Evolutionary conservation across 352 stramenopile species (phyloP), one percentile per base, ranked within the genome.

Genomic region (Pythium aquatile): DNA sequence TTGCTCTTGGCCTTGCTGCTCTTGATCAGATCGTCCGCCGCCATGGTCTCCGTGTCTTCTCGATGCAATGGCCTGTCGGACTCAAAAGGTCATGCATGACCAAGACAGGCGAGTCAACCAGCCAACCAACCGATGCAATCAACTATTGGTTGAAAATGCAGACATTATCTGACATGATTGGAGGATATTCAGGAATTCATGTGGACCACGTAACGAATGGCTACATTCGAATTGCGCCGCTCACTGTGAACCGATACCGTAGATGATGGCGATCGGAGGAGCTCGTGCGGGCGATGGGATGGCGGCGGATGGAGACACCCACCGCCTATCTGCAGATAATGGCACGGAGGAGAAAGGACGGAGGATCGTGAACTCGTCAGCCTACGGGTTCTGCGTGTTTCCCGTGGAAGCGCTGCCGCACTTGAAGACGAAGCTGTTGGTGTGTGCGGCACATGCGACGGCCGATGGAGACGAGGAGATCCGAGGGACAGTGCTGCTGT

Each of bases 371-470:
- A 88, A 91, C 68, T 87, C 78, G 49, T 91, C 82, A n/a, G 79
- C 79, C 8, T 91, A 91, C 69, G 81, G 79, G 1, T 88, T 91
- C 63, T 87, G 82, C 30, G 70, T 85, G n/a, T 78, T 91, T 16
- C 7, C 58, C 3, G 61, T 53, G 13, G 69, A 77, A 30, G 52
- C 63, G 39, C 63, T 91, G 60, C 73, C 72, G 10, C 55, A 55
- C n/a, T 56, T 87, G 8, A 76, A 76, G 49, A 40, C 72, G 58
- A 61, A 75, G 6, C 53, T 91, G 37, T 52, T 86, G 9, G 61
- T 77, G 5, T 17, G 6, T 9, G 73, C 73, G 33, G 9, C 61
- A 39, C 40, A 53, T 8, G 24, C 51, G 20, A 52, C 63, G n/a
- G 32, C 54, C 17, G 35, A 30, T 46, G 13, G 16, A 6, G 55